Conservation (phyloP, 2,329 filamentous ascomycete species). For the Lithohypha guttulata region DNA sequence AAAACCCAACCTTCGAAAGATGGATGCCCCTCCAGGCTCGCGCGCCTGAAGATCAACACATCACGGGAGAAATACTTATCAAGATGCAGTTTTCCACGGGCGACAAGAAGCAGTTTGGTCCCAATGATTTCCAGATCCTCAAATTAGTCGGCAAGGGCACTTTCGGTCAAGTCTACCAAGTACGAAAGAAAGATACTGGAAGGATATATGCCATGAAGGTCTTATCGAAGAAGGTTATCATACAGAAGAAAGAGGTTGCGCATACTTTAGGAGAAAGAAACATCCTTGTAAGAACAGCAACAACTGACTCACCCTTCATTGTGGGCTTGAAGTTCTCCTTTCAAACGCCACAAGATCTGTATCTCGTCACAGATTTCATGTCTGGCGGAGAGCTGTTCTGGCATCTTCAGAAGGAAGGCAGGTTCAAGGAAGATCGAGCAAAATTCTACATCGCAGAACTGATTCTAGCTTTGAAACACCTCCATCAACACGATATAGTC, state of each 20-base stretch:
- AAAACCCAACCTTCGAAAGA: constrained; percentile 61
- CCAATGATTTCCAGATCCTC: constrained; percentile 89
- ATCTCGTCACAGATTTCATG: constrained; percentile 99
- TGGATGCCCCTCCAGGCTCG: constrained; percentile 79
- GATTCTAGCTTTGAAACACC: constrained; percentile 85
- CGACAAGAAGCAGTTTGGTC: constrained; percentile 84
- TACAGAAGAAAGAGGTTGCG: constrained; percentile 98
- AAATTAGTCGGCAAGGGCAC: constrained; percentile 97
- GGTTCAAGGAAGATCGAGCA: constrained; percentile 85
- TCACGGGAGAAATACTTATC: constrained; percentile 77
- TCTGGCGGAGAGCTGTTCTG: constrained; percentile 96
- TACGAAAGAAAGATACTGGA: constrained; percentile 90
- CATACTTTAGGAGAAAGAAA: constrained; percentile 96
- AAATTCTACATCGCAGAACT: constrained; percentile 99
- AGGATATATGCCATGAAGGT: constrained; percentile 99
- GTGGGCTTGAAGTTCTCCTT: constrained; percentile 98
- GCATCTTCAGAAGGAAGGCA: constrained; percentile 94
- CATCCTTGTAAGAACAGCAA: constrained; percentile 91
- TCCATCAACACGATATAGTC: constrained; percentile 94
- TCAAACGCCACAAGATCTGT: constrained; percentile 91
- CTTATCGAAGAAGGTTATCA: constrained; percentile 97
- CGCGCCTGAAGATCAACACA: constrained; percentile 65
- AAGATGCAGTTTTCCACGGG: constrained; percentile 76
- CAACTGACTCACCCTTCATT: constrained; percentile 91
- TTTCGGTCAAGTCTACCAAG: constrained; percentile 96